Conservation (phyloP, 768 basidiomycete species). For the Boletus reticuloceps region DNA sequence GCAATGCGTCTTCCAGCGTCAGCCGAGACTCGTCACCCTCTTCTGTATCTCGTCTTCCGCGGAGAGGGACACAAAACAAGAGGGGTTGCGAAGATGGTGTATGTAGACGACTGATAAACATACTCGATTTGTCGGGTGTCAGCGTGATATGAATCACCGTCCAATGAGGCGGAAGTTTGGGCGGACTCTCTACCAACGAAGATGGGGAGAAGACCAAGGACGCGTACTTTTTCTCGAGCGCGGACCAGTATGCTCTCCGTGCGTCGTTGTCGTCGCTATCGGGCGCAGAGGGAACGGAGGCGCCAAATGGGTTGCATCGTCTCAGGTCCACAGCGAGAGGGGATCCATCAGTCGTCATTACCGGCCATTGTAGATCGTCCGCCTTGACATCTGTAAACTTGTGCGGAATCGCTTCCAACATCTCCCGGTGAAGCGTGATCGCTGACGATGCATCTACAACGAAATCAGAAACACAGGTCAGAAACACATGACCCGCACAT, state of each 20-base stretch:
- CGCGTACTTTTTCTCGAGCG: conserved; percentile 52
- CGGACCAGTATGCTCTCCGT: conserved; percentile 59
- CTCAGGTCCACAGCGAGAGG: conserved; percentile 28
- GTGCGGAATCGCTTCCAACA: conserved; percentile 74
- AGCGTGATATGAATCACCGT: conserved; percentile 80
- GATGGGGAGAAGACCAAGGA: conserved; percentile 24
- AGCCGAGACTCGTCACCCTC: conserved; percentile 73
- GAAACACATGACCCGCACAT: conserved; percentile 4
- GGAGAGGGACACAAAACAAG: conserved; percentile 86
- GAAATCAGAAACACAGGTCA: neutral
- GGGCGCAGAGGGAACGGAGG: conserved; percentile 14
- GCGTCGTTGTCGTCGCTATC: conserved; percentile 38
- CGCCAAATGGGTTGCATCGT: conserved; percentile 18
- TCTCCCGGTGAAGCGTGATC: conserved; percentile 80
- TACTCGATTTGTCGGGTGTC: conserved; percentile 75
- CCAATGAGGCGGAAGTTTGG: conserved; percentile 72
- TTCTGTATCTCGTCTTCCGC: conserved; percentile 73
- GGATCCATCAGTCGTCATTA: conserved; percentile 44
- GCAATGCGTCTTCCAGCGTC: conserved; percentile 68
- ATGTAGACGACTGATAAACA: conserved; percentile 81
- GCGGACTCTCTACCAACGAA: conserved; percentile 40
- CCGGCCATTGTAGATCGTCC: conserved; percentile 80
- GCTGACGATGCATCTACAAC: conserved; percentile 66
- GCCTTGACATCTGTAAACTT: conserved; percentile 52
- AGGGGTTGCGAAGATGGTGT: conserved; percentile 54